Percentiles rank a stretch among this genome's conserved stretches.
Conservation (phyloP, 2,329 filamentous ascomycete genomes). For the Cadophora malorum region DNA sequence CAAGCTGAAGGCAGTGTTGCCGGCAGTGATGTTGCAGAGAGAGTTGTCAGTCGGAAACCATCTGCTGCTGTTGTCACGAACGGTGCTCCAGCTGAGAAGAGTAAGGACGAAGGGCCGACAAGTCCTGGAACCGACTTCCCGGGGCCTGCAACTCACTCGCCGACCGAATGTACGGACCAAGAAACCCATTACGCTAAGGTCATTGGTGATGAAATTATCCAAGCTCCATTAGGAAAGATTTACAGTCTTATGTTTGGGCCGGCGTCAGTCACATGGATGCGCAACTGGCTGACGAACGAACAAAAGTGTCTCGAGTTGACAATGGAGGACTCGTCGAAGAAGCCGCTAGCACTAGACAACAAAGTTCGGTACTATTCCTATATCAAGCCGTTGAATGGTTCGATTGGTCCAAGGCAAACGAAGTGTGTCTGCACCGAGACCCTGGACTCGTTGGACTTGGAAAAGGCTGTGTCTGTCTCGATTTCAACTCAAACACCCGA, state of each 20-base stretch:
- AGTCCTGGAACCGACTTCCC: slow-evolving; percentile 71
- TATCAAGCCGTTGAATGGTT: slow-evolving; percentile 84
- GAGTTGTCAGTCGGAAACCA: slow-evolving; percentile 71
- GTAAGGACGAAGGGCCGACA: slow-evolving; percentile 54
- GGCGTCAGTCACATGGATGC: slow-evolving; percentile 79
- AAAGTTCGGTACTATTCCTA: slow-evolving; percentile 80
- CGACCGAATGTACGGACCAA: slow-evolving; percentile 84
- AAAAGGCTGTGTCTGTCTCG: slow-evolving; percentile 84
- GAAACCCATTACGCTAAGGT: slow-evolving; percentile 83
- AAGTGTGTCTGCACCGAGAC: slow-evolving; percentile 90
- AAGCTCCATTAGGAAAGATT: slow-evolving; percentile 88
- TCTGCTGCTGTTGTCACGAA: slow-evolving; percentile 63
- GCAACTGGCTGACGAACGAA: slow-evolving; percentile 83
- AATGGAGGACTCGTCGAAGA: slow-evolving; percentile 75
- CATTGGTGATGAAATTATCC: slow-evolving; percentile 83
- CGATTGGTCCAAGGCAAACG: slow-evolving; percentile 91
- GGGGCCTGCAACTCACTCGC: slow-evolving; percentile 79
- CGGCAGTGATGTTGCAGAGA: slow-evolving; percentile 64
- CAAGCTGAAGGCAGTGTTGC: slow-evolving; percentile 53
- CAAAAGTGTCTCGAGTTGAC: slow-evolving; percentile 90
- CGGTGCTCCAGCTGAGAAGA: slow-evolving; percentile 55
- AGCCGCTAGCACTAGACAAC: slow-evolving; percentile 76
- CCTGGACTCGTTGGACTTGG: slow-evolving; percentile 83
- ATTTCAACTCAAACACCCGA: slow-evolving; percentile 90
- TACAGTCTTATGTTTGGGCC: slow-evolving; percentile 89